Percentiles rank a stretch among this genome's conserved stretches.
Conservation (phyloP, 2,329 filamentous ascomycete species). For the Arachnomyces sp. region DNA sequence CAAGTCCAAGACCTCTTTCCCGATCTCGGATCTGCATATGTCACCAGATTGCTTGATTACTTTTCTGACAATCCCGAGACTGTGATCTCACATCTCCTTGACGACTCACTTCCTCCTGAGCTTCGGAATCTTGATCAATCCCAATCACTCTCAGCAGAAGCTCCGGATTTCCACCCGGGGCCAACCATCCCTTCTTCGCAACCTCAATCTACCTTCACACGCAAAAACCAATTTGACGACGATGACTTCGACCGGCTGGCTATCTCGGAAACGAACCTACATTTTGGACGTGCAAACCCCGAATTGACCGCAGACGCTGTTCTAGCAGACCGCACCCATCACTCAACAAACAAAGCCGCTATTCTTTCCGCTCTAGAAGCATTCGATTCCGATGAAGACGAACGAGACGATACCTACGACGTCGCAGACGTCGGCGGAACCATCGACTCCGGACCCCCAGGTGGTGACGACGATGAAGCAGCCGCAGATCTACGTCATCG, state of each 20-base stretch:
- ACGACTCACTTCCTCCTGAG: slow-evolving; percentile 64
- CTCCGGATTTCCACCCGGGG: slow-evolving; percentile 29
- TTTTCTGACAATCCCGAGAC: slow-evolving; percentile 71
- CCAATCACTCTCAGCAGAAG: slow-evolving; percentile 40
- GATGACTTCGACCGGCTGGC: slow-evolving; percentile 70
- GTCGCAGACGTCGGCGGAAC: slow-evolving; percentile 84
- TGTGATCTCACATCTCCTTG: slow-evolving; percentile 73
- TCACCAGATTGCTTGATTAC: slow-evolving; percentile 70
- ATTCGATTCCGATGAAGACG: slow-evolving; percentile 92
- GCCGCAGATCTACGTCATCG: slow-evolving; percentile 41
- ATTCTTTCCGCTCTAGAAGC: slow-evolving; percentile 81
- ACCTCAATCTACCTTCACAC: slow-evolving; percentile 32
- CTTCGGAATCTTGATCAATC: slow-evolving; percentile 57
- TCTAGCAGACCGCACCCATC: slow-evolving; percentile 54
- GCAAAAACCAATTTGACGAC: slow-evolving; percentile 70
- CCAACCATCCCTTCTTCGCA: slow-evolving; percentile 33
- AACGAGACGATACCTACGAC: slow-evolving; percentile 95
- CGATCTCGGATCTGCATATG: slow-evolving; percentile 73
- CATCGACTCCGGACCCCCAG: slow-evolving; percentile 55
- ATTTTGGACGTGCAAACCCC: slow-evolving; percentile 64
- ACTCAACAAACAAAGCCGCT: slow-evolving; percentile 68
- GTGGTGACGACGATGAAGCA: slow-evolving; percentile 44
- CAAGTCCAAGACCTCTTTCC: slow-evolving; percentile 94
- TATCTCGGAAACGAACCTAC: slow-evolving; percentile 59
- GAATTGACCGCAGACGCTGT: slow-evolving; percentile 63